Evolutionary conservation across 208 protist species (phyloP).

Genomic region (Crithidia mellificae): DNA sequence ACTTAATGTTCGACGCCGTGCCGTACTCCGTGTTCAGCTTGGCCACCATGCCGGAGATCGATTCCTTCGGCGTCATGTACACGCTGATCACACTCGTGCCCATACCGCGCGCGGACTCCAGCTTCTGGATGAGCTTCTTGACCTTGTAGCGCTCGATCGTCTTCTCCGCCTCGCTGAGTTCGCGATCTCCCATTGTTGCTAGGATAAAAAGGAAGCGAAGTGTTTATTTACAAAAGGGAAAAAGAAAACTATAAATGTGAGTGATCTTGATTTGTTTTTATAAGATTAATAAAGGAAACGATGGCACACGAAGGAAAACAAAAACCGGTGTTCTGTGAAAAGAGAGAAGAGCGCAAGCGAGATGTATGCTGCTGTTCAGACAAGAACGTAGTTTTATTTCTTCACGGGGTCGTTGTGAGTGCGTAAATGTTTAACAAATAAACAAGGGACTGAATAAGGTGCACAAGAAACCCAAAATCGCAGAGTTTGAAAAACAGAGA

Average conservation of each 20-base stretch:
- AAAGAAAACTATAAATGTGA: conserved; percentile 1
- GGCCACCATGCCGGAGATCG: conserved; percentile 96
- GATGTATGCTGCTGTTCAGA: conserved; percentile 17
- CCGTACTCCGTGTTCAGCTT: conserved; percentile 99
- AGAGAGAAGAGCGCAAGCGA: too few relatives aligned
- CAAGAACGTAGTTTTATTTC: not conserved
- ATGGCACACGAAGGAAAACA: too few relatives aligned
- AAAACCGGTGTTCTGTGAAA: too few relatives aligned
- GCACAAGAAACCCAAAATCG: too few relatives aligned
- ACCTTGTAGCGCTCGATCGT: conserved; percentile 99
- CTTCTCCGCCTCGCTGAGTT: conserved; percentile 87
- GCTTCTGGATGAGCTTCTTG: conserved; percentile 98
- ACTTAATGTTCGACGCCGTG: conserved; percentile 99
- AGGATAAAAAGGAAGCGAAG: too few relatives aligned
- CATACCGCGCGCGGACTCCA: conserved; percentile 98
- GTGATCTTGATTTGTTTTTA: too few relatives aligned
- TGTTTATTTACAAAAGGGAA: conserved; percentile 17
- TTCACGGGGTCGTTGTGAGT: too few relatives aligned
- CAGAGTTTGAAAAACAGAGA: too few relatives aligned
- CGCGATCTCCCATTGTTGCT: conserved; percentile 65
- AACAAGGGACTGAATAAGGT: too few relatives aligned
- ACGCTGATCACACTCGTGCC: conserved; percentile 99
- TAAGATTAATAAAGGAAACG: too few relatives aligned
- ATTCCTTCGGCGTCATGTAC: conserved; percentile 98
- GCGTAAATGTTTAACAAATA: too few relatives aligned